These are phyloP conservation scores for Chernovozyma sophiae-reginae DNA, from an alignment of 1,139 yeast genomes.

Conservation along the genomic window DNA sequence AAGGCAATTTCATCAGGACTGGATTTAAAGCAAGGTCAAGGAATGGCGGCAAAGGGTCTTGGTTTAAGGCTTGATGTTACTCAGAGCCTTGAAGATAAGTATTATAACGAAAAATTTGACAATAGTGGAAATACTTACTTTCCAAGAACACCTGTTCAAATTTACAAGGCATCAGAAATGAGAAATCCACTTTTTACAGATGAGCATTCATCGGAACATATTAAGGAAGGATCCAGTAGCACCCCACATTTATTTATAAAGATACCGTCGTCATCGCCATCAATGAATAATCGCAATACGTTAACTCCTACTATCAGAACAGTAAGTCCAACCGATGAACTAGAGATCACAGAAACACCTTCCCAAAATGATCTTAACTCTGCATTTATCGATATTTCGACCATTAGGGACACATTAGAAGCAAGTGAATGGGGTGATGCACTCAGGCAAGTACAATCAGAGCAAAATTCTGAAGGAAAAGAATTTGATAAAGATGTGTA, in stretches of 20 bases:
- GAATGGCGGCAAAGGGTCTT: no score
- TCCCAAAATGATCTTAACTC: conserved; percentile 9
- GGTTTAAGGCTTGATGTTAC: not conserved
- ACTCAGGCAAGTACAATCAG: conserved; percentile 17
- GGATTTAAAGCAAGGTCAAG: no score
- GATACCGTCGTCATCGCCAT: conserved; percentile 1
- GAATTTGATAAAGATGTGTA: conserved; percentile 6
- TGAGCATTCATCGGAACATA: not conserved
- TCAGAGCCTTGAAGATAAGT: not conserved
- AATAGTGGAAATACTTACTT: conserved; percentile 16
- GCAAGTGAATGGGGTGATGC: conserved; percentile 28
- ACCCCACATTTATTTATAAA: conserved; percentile 1
- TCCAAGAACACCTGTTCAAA: conserved; percentile 29
- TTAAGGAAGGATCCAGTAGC: not conserved
- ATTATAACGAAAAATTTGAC: not conserved
- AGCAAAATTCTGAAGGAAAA: conserved; percentile 4
- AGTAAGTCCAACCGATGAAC: not conserved
- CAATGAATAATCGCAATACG: not conserved
- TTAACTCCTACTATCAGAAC: not conserved
- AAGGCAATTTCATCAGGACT: no score
- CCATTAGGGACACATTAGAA: conserved; percentile 23
- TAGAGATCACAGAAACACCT: conserved; percentile 1
- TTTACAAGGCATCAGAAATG: conserved; percentile 13
- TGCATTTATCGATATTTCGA: conserved; percentile 20
- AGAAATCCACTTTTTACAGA: not conserved